Evolutionary conservation across 2,329 filamentous ascomycete species (phyloP).

Genomic region (Cercospora berteroae): DNA sequence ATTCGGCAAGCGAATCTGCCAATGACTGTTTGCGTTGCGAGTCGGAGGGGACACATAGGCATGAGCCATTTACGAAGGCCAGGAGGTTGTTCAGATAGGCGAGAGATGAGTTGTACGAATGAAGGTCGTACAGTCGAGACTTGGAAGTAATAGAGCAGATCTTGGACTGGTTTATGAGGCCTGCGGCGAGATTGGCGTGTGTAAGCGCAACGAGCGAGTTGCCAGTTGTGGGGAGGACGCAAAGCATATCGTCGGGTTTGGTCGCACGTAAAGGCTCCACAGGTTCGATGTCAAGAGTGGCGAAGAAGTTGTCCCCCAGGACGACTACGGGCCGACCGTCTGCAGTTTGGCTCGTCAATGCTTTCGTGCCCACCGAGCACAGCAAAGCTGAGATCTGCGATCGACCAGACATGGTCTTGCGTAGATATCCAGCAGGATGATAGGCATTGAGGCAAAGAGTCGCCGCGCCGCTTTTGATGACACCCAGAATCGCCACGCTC

Average conservation of each 20-base stretch:
- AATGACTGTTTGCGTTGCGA: conserved; percentile 55
- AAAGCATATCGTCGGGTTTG: neutral
- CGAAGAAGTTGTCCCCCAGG: conserved; percentile 3
- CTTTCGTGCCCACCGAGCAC: neutral
- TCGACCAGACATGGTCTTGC: conserved; percentile 25
- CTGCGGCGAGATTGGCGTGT: conserved; percentile 13
- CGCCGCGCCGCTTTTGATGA: conserved; percentile 36
- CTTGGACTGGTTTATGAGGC: conserved; percentile 1
- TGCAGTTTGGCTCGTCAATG: neutral
- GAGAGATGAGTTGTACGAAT: conserved; percentile 29
- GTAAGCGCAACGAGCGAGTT: conserved; percentile 4
- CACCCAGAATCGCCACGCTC: conserved; percentile 30
- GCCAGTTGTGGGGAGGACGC: conserved; percentile 43
- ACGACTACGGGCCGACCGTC: neutral
- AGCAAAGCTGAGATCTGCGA: conserved; percentile 1
- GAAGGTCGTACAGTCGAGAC: conserved; percentile 28
- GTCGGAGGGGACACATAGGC: conserved; percentile 29
- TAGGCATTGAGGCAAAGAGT: conserved; percentile 33
- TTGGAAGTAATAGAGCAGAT: conserved; percentile 3
- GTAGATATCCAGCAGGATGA: conserved; percentile 29
- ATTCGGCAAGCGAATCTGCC: conserved; percentile 38
- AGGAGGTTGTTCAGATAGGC: conserved; percentile 26
- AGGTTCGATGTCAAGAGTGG: neutral
- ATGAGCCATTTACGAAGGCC: conserved; percentile 21
- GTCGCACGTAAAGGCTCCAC: neutral